phyloP scores from a whole-genome alignment of 148 eudicot genomes.

The Pouteria glomerata region DNA sequence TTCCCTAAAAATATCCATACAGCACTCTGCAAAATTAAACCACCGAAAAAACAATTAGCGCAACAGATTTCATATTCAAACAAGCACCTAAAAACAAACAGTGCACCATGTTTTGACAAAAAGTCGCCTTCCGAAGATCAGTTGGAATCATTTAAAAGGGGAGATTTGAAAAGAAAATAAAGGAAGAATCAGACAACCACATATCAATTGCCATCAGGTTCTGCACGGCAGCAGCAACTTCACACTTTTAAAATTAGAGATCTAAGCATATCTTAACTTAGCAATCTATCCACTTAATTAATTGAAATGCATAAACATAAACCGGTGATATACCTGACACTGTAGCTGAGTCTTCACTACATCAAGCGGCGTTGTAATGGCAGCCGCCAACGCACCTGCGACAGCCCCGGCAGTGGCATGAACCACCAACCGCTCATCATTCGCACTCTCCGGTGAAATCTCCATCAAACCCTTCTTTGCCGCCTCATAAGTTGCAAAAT shows the following conservation, averaged over 20 bases:
- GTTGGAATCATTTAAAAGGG: background rate
- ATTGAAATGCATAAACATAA: background rate
- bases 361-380: conserved; percentile 78
- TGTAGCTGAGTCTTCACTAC: conserved; percentile 97
- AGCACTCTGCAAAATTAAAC: too few species aligned
- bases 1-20: too few species aligned
- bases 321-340: conserved; percentile 56
- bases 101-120: too few species aligned
- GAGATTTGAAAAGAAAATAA: background rate
- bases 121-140: too few species aligned
- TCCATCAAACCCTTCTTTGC: conserved; percentile 64
- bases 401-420: conserved; percentile 97
- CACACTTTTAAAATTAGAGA: background rate
- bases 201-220: background rate
- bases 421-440: conserved; percentile 65
- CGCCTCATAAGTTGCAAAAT: conserved; percentile 91
- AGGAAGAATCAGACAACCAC: background rate
- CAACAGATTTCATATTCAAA: too few species aligned
- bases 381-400: conserved; percentile 83
- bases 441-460: conserved; percentile 46
- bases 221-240: background rate
- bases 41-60: too few species aligned
- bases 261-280: background rate
- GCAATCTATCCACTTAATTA: background rate
- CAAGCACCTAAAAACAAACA: too few species aligned